These are phyloP conservation scores for Anthracocystis panici-leucophaei DNA, from an alignment of 1,284 basidiomycete genomes.

Conservation along the genomic window DNA sequence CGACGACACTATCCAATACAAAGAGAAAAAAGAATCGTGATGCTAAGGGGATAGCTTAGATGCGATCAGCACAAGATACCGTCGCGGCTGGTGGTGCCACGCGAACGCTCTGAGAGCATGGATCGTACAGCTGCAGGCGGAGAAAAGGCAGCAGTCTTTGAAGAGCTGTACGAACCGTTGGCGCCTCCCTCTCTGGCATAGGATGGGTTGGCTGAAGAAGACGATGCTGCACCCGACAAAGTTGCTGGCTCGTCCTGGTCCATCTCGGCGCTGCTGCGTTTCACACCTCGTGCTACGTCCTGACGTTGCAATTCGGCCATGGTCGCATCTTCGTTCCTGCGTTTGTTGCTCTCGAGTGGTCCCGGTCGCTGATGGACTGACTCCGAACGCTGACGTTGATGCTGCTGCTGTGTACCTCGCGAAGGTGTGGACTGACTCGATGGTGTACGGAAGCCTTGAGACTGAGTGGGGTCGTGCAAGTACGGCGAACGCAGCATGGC, in stretches of 20 bases:
- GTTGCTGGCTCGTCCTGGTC: constrained; percentile 22
- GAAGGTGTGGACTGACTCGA: constrained; percentile 7
- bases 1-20: background rate
- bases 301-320: background rate
- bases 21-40: background rate
- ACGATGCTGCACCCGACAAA: constrained; percentile 1
- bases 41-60: background rate
- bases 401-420: constrained; percentile 13
- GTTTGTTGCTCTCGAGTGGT: constrained; percentile 20
- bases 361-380: constrained; percentile 17
- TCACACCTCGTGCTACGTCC: constrained; percentile 18
- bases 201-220: background rate
- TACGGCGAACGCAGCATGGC: constrained; percentile 42
- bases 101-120: constrained; percentile 22
- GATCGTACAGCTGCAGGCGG: constrained; percentile 27
- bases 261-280: constrained; percentile 42
- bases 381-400: constrained; percentile 15
- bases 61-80: constrained; percentile 35
- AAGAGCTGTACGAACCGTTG: constrained; percentile 6
- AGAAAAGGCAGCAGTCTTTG: constrained; percentile 19
- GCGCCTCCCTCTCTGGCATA: background rate
- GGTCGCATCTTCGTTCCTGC: background rate
- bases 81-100: constrained; percentile 29
- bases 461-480: constrained; percentile 24
- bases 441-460: constrained; percentile 38